Evolutionary conservation across 2,329 filamentous ascomycete genomes (phyloP).

Genomic region (Aspergillus sp.): DNA sequence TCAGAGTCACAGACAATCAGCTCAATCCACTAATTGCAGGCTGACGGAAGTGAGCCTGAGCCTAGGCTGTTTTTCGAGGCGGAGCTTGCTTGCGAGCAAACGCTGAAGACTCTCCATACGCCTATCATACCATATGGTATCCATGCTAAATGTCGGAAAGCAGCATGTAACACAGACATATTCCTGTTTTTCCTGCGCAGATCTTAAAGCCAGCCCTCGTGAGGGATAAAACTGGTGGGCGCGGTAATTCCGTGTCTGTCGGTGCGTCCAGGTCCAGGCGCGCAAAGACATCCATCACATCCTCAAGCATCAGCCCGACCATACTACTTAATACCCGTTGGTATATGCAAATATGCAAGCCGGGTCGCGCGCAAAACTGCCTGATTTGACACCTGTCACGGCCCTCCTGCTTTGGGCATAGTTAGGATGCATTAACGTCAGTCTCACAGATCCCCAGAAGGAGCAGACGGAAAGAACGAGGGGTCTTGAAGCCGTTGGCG

Average conservation of each 20-base stretch:
- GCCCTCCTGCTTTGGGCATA: neutral
- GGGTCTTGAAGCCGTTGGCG: slow-evolving; percentile 77
- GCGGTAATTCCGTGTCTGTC: neutral
- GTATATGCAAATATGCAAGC: neutral
- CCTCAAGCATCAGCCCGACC: neutral
- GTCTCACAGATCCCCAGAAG: slow-evolving; percentile 54
- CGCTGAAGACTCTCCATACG: neutral
- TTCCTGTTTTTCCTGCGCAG: neutral
- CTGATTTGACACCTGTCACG: neutral
- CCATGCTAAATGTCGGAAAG: neutral
- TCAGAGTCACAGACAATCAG: too few species aligned
- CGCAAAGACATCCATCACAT: neutral
- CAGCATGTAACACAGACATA: slow-evolving; percentile 9
- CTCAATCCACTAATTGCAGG: too few species aligned
- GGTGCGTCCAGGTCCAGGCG: neutral
- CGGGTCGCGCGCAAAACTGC: neutral
- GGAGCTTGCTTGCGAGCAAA: neutral
- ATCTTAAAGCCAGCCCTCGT: slow-evolving; percentile 1
- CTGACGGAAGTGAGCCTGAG: neutral
- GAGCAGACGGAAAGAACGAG: slow-evolving; percentile 80
- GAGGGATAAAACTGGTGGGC: neutral
- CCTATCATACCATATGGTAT: neutral
- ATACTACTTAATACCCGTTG: neutral
- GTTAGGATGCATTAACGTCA: neutral
- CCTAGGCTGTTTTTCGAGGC: neutral